Conservation (phyloP, 2,329 filamentous ascomycete species). For the Pestalotiopsis sp. region DNA sequence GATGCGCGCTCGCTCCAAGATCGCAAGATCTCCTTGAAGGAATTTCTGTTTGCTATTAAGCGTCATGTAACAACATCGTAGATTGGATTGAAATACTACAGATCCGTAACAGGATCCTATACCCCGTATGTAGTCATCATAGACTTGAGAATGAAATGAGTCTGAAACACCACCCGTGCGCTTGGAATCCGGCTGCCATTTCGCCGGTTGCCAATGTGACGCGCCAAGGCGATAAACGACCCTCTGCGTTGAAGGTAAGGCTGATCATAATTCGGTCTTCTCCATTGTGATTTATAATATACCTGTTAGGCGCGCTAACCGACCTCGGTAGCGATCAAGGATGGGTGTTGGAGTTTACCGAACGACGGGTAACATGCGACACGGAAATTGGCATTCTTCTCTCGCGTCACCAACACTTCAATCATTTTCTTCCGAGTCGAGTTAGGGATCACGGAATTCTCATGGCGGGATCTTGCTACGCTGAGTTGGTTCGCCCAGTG, state of each 20-base stretch:
- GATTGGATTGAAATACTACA: neutral
- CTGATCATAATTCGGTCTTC: no score
- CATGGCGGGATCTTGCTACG: neutral
- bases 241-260: no score
- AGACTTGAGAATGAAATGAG: neutral
- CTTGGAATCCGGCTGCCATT: neutral
- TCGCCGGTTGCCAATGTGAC: no score
- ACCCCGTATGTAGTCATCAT: neutral
- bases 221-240: no score
- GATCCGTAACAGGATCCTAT: neutral
- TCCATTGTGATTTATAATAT: no score
- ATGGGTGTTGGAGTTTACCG: neutral
- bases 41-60: neutral
- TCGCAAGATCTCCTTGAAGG: constrained; percentile 26
- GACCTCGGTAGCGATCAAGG: neutral
- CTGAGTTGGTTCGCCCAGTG: neutral
- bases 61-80: neutral
- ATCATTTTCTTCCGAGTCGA: neutral
- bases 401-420: neutral
- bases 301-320: neutral
- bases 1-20: constrained; percentile 32
- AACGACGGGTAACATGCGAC: neutral
- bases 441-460: neutral
- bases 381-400: neutral
- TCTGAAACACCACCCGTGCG: neutral